Evolutionary conservation across 345 rosid species (phyloP), one percentile per base, ranked within the genome.

Genomic region (Syzygium aromaticum): DNA sequence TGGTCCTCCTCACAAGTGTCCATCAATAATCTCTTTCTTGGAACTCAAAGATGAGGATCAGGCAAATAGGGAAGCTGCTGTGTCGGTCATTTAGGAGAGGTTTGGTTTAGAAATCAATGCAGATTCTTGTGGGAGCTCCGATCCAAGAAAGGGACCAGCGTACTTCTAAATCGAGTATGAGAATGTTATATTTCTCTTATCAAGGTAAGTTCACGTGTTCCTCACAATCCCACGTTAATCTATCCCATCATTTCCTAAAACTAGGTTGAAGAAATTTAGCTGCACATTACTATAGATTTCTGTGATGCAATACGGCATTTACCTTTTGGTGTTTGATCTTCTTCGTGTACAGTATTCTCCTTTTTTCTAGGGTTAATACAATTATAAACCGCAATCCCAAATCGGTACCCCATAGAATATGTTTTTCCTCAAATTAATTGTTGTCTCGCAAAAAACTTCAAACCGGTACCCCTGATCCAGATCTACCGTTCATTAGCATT

Each of bases 131-230:
- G 77, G 22, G 23, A 64, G 38, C 22, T 38, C 77, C 77, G 77
- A 64, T 30, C 77, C 77, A 16, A 64, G 77, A 52, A 77, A 38
- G 52, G 87, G 87, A 53, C 84, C 87, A 77, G 77, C 67, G 67
- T 51, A 53, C 87, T 25, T 86, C 87, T 86, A 77, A 64, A 86
- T 86, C 84, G 82, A 52, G 84, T 59, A 86, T 40, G 46, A 67
- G 46, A 33, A 33, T 67, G 21, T 67, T 33, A 33, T 53, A n/a
- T 86, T 63, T 46, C 40, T 43, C 53, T 53, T 77, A 78, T 77
- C 84, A 53, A 86, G 84, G 64, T 14, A 86, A 86, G 53, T 77
- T 77, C 87, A 86, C 87, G 87, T 86, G 51, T 53, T 53, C 51
- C 43, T 52, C 87, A 54, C 5, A 77, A 23, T 73, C 14, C 78